Base-by-base conservation (phyloP, 257 asterid genomes). In the Scutellaria barbata region DNA sequence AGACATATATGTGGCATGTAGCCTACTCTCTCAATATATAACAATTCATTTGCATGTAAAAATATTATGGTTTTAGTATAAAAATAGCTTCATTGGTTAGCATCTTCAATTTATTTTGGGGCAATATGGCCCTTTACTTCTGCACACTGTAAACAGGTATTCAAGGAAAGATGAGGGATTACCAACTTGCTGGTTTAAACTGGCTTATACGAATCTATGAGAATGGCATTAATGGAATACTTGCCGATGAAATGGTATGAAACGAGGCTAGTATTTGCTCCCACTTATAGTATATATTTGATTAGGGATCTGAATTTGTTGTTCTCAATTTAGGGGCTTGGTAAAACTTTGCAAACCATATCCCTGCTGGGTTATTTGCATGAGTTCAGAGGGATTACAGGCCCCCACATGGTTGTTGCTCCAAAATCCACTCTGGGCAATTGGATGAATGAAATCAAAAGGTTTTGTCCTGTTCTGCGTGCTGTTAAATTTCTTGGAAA, bases 361-460 rank as follows among this genome's bases (percentile, higher is more conserved):
- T 95, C 99, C 9, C 86, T 95, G 80, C 65, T 95, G 74, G 99
- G 98, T 25, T 95, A 95, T 81, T 85, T 95, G 77, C 92, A 87
- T 35, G 99, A 95, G 79, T 95, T 89, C 80, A 86, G 94, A 84
- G 98, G 98, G 76, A 95, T 95, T 67, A 92, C 92, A n/a, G 99
- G 98, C 59, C 99, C 99, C 57, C 99, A 95, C 81, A 92, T 95
- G 99, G 99, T 95, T 75, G 99, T 92, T 81, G 96, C 99, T 47
- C 99, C 99, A 7, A 95, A 95, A 77, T 95, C 99, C 61, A 95
- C 98, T 11, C 99, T 95, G 41, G 99, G 99, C 39, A 92, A 95
- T 76, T 95, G 99, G 99, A 95, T 95, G 99, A 95, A 95, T 72
- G 99, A 95, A 85, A 92, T 95, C 74, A 92, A 85, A 72, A 90